These are phyloP conservation scores for Pichia scutulata DNA, from an alignment of 805 yeast genomes.

Conservation along the genomic window DNA sequence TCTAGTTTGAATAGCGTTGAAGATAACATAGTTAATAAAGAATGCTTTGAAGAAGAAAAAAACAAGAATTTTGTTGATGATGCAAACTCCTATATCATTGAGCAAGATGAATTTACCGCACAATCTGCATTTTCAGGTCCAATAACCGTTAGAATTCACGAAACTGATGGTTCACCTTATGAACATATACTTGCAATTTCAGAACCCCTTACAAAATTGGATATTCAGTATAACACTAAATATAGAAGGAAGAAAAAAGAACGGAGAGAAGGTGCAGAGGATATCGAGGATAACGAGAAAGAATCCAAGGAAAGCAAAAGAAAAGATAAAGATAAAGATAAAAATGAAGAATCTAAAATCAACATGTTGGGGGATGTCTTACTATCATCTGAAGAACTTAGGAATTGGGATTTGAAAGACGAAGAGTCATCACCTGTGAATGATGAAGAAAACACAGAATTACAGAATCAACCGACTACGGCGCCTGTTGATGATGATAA, in stretches of 20 bases:
- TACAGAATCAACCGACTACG: neutral
- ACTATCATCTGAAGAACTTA: constrained; percentile 49
- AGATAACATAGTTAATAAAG: constrained; percentile 10
- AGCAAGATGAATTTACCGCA: constrained; percentile 34
- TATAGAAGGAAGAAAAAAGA: constrained; percentile 73
- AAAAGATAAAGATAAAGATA: constrained; percentile 14
- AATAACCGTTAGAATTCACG: constrained; percentile 94
- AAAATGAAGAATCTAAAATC: constrained; percentile 19
- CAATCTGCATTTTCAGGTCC: constrained; percentile 79
- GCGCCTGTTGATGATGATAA: constrained; percentile 30
- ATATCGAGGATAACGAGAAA: constrained; percentile 14
- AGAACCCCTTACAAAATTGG: constrained; percentile 77
- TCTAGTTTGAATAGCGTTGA: constrained; percentile 32
- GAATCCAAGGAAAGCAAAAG: constrained; percentile 21
- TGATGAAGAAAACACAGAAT: constrained; percentile 49
- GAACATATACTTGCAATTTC: constrained; percentile 93
- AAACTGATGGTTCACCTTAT: constrained; percentile 97
- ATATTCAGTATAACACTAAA: constrained; percentile 91
- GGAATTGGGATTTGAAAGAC: constrained; percentile 51
- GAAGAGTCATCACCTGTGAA: constrained; percentile 30
- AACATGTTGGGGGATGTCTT: constrained; percentile 73
- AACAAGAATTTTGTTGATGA: constrained; percentile 34
- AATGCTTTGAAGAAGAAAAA: neutral
- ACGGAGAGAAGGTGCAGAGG: constrained; percentile 40
- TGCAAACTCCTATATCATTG: constrained; percentile 33